These are phyloP conservation scores for Solanum peruvianum DNA, from an alignment of 257 asterid species.

Conservation along the genomic window DNA sequence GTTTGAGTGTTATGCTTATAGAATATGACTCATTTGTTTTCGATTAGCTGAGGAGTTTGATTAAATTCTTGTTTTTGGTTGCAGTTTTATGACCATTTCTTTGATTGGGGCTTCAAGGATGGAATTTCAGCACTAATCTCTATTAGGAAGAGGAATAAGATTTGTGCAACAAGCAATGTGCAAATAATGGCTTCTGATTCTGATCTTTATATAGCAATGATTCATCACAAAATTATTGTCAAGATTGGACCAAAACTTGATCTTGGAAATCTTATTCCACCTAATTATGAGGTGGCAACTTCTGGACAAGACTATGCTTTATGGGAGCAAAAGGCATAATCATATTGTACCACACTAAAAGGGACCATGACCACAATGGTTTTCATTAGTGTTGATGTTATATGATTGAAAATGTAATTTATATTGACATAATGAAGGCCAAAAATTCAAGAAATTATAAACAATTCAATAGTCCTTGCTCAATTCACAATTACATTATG, in stretches of 20 bases:
- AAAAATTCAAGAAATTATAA: background rate
- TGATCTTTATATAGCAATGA: slow-evolving; percentile 60
- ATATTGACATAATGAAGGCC: background rate
- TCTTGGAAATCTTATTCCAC: slow-evolving; percentile 51
- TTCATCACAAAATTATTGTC: slow-evolving; percentile 46
- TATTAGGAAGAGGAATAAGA: slow-evolving; percentile 45
- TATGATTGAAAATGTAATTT: background rate
- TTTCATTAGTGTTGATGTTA: background rate
- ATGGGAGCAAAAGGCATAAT: slow-evolving; percentile 38
- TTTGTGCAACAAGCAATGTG: slow-evolving; percentile 41
- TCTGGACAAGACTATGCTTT: slow-evolving; percentile 56
- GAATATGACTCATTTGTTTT: background rate
- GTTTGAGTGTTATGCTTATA: background rate
- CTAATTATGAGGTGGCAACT: slow-evolving; percentile 33
- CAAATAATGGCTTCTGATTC: slow-evolving; percentile 64
- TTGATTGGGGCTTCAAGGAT: slow-evolving; percentile 64
- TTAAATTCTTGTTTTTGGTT: background rate
- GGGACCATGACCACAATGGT: background rate
- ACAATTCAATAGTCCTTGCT: background rate
- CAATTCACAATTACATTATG: background rate
- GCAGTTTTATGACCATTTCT: slow-evolving; percentile 77
- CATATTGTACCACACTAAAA: background rate
- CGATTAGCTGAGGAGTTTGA: background rate
- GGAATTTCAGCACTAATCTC: slow-evolving; percentile 34
- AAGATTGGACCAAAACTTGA: slow-evolving; percentile 65